Conservation (phyloP, 1,284 basidiomycete species). For the Waitea zeae region DNA sequence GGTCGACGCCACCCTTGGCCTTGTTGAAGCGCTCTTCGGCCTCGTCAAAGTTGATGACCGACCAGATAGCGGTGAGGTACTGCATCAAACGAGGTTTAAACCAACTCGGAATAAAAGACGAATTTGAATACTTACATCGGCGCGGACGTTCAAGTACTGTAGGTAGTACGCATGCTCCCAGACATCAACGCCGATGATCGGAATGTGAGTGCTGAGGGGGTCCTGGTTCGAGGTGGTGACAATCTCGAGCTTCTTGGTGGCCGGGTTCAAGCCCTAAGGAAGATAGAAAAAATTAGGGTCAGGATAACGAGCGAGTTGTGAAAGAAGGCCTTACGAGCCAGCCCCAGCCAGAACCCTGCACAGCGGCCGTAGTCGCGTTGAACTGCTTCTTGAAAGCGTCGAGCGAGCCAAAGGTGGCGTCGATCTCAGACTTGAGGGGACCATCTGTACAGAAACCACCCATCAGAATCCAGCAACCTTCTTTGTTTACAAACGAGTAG, state of each 20-base stretch:
- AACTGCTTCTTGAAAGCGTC: slow-evolving; percentile 62
- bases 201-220: slow-evolving; percentile 57
- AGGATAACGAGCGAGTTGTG: slow-evolving; percentile 13
- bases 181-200: slow-evolving; percentile 79
- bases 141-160: slow-evolving; percentile 65
- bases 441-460: too few relatives aligned
- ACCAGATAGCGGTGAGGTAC: slow-evolving; percentile 72
- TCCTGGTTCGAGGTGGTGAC: slow-evolving; percentile 81
- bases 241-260: slow-evolving; percentile 52
- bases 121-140: slow-evolving; percentile 29
- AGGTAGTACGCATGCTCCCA: slow-evolving; percentile 77
- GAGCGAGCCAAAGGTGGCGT: slow-evolving; percentile 69
- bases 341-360: slow-evolving; percentile 89
- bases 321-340: too few relatives aligned
- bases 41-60: slow-evolving; percentile 70
- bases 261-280: slow-evolving; percentile 49
- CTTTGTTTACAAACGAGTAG: too few relatives aligned
- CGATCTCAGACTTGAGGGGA: too few relatives aligned
- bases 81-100: slow-evolving; percentile 11
- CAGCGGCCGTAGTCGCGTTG: slow-evolving; percentile 66
- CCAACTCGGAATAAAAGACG: neutral
- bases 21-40: slow-evolving; percentile 52
- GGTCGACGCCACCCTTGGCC: slow-evolving; percentile 12
- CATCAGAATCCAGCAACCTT: too few relatives aligned
- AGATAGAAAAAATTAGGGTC: neutral